Percentiles rank a stretch among this genome's conserved stretches.
Conservation (phyloP, 192 early-diverging fungal genomes). For the Ambispora gerdemannii region DNA sequence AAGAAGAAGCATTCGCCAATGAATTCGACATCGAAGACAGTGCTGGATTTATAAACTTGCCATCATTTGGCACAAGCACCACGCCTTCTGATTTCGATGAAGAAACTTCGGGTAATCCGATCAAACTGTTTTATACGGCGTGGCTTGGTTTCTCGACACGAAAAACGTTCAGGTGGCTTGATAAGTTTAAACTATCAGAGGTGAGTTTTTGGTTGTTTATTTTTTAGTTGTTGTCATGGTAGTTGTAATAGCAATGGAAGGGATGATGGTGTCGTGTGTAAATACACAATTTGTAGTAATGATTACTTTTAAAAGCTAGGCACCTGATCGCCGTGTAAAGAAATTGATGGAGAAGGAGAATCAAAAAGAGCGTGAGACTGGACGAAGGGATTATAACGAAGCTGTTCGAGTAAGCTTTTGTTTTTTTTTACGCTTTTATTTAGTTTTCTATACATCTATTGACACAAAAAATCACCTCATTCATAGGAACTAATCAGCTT, state of each 20-base stretch:
- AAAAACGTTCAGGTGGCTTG: constrained; percentile 94
- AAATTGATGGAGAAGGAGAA: constrained; percentile 93
- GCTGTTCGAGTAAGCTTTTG: constrained; percentile 54
- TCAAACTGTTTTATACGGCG: constrained; percentile 73
- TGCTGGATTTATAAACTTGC: constrained; percentile 33
- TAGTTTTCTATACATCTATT: background rate
- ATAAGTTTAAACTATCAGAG: constrained; percentile 81
- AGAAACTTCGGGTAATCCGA: constrained; percentile 36
- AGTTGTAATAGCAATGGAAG: background rate
- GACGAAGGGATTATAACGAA: constrained; percentile 70
- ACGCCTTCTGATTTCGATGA: constrained; percentile 65
- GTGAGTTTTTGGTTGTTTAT: constrained; percentile 32
- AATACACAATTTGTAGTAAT: background rate
- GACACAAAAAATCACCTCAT: constrained; percentile 1
- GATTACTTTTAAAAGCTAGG: constrained; percentile 28
- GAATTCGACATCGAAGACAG: constrained; percentile 46
- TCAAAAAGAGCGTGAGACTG: constrained; percentile 73
- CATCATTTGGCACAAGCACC: constrained; percentile 69
- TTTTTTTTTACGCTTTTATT: background rate
- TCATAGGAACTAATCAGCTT: constrained; percentile 65
- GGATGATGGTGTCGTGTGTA: too few species aligned
- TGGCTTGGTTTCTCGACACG: constrained; percentile 77
- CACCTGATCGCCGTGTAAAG: constrained; percentile 74
- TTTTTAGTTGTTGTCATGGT: background rate
- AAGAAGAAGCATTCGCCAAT: constrained; percentile 57